Base-by-base conservation (phyloP, 2,329 filamentous ascomycete genomes). In the Mollisia scopiformis region DNA sequence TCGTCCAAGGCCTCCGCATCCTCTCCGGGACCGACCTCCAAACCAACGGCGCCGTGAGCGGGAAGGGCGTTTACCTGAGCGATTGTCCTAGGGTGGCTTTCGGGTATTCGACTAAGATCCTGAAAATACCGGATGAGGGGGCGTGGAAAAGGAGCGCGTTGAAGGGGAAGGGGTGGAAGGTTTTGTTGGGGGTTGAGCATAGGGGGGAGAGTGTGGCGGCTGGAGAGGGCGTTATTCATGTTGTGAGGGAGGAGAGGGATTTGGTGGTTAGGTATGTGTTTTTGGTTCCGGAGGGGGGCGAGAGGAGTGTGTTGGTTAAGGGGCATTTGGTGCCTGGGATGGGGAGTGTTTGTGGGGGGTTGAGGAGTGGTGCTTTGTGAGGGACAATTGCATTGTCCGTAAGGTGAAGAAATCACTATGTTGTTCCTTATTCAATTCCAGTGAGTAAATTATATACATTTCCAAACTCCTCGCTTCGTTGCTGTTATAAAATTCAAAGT, bases 191-290 rank as follows among this genome's bases (percentile, higher is more conserved):
- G 28, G 55, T 43, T 19, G 61, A 63, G 30, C 43, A 52, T 10
- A 55, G 51, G 7, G 39, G 25, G 13, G 23, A 43, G n/a, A 25
- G 41, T 1, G 19, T 41, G 8, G 35, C 21, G 21, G 27, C 27
- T 13, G 47, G 33, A 1, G 33, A 41, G 8, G 27, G 10, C 23
- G 19, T 30, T 3, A 57, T 64, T 27, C 59, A 61, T 59, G 62
- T 64, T 31, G 49, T 62, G 10, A 51, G n/a, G 19, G 55, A 64
- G 23, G 47, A 37, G 39, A 41, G 27, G 10, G 53, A 27, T 7
- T 16, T 64, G 21, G 49, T 59, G 33, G 53, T 64, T 11, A 33
- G 62, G n/a, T 62, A 64, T 49, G 16, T 64, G 4, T 64, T 64
- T 41, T 54, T 64, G 41, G 50, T 62, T 10, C 62, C 62, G 14